Base-by-base conservation (phyloP, 441 rosid species). In the Erodium trifolium region DNA sequence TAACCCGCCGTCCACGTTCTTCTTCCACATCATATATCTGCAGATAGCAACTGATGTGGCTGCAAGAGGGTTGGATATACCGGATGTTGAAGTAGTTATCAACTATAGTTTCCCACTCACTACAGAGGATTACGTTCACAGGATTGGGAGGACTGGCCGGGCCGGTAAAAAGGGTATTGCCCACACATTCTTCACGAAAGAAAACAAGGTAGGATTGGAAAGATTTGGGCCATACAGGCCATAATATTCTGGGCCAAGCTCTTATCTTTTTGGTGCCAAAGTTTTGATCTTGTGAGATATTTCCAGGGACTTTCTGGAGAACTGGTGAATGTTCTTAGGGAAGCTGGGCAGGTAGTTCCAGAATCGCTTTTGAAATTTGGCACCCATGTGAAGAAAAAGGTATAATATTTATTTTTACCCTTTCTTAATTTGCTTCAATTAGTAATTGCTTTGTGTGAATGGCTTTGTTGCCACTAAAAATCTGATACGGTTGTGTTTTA, bases 361-460 rank as follows among this genome's bases (percentile, higher is more conserved):
- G 81, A 76, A 70, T 88, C 85, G 66, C 91, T 91, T 73, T 73
- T 85, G 84, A 93, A 91, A 73, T 93, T 93, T 53, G 99, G 97
- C 53, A 91, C 99, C 73, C 97, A 93, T 75, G 99, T 91, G 35
- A 93, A 93, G 91, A 93, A 93, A 71, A 93, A 91, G 97, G 99
- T 93, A 41, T 13, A 59, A 8, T 41, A 41, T 31, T 37, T 37
- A 37, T 68, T 63, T 78, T 63, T 37, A 45, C 13, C 37, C 8
- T 8, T 55, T 17, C 14, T 45, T 45, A 55, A 14, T 55, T 55
- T 55, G 23, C 62, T 55, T 55, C 10, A 14, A 4, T 13, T 5
- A 16, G 23, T 55, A 55, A 14, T 16, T 55, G 23, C 62, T 45
- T 55, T 14, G 62, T 55, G n/a, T 55, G 8, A 55, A 5, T 16